Conservation (phyloP, 768 basidiomycete genomes). For the Phaeotremella fagi region DNA sequence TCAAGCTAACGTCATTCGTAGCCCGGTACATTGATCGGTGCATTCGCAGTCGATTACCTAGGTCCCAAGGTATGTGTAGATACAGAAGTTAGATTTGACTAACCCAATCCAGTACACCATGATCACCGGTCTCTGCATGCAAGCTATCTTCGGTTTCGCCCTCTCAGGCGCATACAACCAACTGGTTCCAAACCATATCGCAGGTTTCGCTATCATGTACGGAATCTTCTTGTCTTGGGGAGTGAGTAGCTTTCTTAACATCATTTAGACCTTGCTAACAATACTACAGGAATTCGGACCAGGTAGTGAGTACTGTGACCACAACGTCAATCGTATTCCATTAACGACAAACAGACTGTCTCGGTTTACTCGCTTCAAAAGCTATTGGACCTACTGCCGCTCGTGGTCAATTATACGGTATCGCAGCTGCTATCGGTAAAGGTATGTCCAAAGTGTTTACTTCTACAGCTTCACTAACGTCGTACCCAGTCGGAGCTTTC, state of each 20-base stretch:
- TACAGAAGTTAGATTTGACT: constrained; percentile 5
- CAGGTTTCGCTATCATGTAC: constrained; percentile 61
- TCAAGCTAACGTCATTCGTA: not conserved
- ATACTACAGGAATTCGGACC: constrained; percentile 18
- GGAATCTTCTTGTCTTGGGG: constrained; percentile 87
- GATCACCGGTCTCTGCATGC: constrained; percentile 52
- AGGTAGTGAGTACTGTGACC: constrained; percentile 18
- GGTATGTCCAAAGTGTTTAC: not conserved
- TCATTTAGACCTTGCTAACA: not conserved
- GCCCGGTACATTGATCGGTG: constrained; percentile 53
- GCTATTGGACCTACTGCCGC: constrained; percentile 64
- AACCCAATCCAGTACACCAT: constrained; percentile 13
- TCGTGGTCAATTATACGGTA: constrained; percentile 60
- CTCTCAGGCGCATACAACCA: constrained; percentile 74
- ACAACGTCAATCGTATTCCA: not conserved
- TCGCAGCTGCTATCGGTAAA: constrained; percentile 71
- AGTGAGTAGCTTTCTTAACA: constrained; percentile 51
- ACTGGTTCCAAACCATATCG: constrained; percentile 47
- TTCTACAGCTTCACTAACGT: not conserved
- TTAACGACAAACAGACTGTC: constrained; percentile 54
- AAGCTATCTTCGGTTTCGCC: constrained; percentile 60
- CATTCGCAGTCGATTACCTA: constrained; percentile 48
- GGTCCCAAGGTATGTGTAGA: constrained; percentile 29
- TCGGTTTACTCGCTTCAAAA: constrained; percentile 81
- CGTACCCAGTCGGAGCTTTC: constrained; percentile 38